These are phyloP conservation scores for Ustilago shanxiensis DNA, from an alignment of 1,284 basidiomycete species.

Conservation along the genomic window DNA sequence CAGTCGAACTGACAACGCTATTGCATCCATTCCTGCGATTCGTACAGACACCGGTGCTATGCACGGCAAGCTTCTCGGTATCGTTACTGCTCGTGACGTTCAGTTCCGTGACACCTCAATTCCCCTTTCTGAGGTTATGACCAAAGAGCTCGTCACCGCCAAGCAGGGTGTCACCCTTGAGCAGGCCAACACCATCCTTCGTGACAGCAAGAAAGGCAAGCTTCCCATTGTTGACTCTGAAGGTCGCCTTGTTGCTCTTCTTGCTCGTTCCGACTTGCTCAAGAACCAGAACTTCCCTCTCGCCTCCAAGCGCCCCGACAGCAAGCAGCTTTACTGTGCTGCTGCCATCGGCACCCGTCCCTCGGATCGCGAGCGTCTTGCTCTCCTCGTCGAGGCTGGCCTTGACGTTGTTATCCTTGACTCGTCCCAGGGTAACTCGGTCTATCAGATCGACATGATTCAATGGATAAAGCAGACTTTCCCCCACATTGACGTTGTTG, in stretches of 20 bases:
- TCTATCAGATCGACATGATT: conserved; percentile 95
- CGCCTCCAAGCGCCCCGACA: conserved; percentile 89
- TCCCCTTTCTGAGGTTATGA: conserved; percentile 90
- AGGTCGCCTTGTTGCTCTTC: conserved; percentile 64
- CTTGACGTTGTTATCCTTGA: conserved; percentile 96
- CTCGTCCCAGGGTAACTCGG: conserved; percentile 95
- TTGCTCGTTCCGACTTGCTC: conserved; percentile 87
- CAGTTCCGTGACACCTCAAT: conserved; percentile 85
- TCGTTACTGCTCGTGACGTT: conserved; percentile 95
- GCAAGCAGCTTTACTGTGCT: conserved; percentile 96
- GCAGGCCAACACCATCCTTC: conserved; percentile 93
- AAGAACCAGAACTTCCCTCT: conserved; percentile 98
- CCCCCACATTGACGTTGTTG: conserved; percentile 86
- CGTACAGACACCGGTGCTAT: conserved; percentile 85
- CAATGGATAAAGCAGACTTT: conserved; percentile 87
- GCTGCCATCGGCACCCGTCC: conserved; percentile 96
- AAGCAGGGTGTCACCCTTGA: conserved; percentile 76
- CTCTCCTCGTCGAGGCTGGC: conserved; percentile 89
- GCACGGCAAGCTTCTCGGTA: conserved; percentile 90
- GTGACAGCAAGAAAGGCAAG: conserved; percentile 97
- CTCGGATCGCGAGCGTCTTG: conserved; percentile 86
- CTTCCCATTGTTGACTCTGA: conserved; percentile 74
- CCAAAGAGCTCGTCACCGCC: conserved; percentile 71
- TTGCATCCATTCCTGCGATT: not conserved
- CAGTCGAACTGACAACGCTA: conserved; percentile 1